These are phyloP conservation scores for Xylariaceae sp. DNA, from an alignment of 2,329 filamentous ascomycete genomes.

Conservation along the genomic window DNA sequence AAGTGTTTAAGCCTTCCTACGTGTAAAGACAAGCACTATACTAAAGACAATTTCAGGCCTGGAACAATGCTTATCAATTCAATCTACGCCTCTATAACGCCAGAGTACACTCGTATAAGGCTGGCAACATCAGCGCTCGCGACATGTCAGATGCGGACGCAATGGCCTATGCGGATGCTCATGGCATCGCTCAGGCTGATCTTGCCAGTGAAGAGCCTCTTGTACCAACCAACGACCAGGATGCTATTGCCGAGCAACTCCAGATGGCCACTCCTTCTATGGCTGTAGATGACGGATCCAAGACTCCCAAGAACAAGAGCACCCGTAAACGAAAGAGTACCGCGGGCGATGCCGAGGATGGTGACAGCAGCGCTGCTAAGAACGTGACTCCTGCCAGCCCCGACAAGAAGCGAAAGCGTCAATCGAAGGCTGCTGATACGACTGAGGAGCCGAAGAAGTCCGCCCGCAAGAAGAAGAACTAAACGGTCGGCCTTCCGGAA, in stretches of 20 bases:
- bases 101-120: conserved; percentile 61
- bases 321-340: conserved; percentile 56
- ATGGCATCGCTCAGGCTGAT: conserved; percentile 51
- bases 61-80: conserved; percentile 65
- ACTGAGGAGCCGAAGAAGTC: conserved; percentile 59
- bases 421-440: conserved; percentile 51
- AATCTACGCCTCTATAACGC: conserved; percentile 64
- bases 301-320: conserved; percentile 55
- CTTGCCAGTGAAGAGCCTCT: conserved; percentile 42
- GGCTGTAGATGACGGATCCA: conserved; percentile 40
- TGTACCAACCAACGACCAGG: conserved; percentile 47
- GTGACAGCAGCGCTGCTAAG: conserved; percentile 36
- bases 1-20: conserved; percentile 34
- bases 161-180: conserved; percentile 56
- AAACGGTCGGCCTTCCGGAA: conserved; percentile 25
- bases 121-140: conserved; percentile 54
- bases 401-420: conserved; percentile 61
- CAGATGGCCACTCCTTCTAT: conserved; percentile 38
- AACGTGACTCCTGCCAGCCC: conserved; percentile 48
- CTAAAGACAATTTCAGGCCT: conserved; percentile 38
- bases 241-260: conserved; percentile 57
- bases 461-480: conserved; percentile 53
- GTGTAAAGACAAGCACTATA: neutral
- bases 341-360: conserved; percentile 42
- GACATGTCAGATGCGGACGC: conserved; percentile 60